Conservation (phyloP, 1,139 yeast genomes). For the Lodderomyces beijingensis region DNA sequence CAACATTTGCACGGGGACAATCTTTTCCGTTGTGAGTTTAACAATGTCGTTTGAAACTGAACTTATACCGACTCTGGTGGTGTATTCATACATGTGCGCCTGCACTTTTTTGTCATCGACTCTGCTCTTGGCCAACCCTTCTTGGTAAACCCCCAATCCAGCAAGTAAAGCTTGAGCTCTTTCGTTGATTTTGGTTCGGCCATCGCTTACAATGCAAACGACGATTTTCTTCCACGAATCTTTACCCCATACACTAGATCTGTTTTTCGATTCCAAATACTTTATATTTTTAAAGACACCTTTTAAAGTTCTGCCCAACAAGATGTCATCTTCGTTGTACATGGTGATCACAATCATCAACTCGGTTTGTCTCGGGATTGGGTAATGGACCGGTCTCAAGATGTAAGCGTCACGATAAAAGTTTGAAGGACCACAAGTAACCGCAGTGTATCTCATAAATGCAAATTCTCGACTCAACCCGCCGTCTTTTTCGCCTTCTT, state of each 20-base stretch:
- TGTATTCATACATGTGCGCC: slow-evolving; percentile 46
- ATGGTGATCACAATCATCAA: slow-evolving; percentile 45
- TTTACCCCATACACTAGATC: slow-evolving; percentile 44
- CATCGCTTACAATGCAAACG: slow-evolving; percentile 46
- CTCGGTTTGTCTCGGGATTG: slow-evolving; percentile 43
- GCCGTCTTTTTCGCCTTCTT: slow-evolving; percentile 30
- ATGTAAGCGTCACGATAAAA: slow-evolving; percentile 43
- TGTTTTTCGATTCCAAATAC: slow-evolving; percentile 41
- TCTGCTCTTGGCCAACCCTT: slow-evolving; percentile 45
- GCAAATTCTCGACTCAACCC: slow-evolving; percentile 45
- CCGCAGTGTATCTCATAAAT: slow-evolving; percentile 48
- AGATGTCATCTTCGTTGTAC: slow-evolving; percentile 47
- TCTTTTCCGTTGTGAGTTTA: slow-evolving; percentile 44
- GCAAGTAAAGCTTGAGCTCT: slow-evolving; percentile 47
- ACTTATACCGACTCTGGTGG: slow-evolving; percentile 46
- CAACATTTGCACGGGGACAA: slow-evolving; percentile 45
- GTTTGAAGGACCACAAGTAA: slow-evolving; percentile 48
- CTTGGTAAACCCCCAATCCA: slow-evolving; percentile 47
- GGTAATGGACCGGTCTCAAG: slow-evolving; percentile 44
- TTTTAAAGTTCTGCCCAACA: slow-evolving; percentile 43
- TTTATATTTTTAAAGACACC: slow-evolving; percentile 47
- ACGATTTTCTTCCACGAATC: slow-evolving; percentile 49
- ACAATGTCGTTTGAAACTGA: slow-evolving; percentile 41
- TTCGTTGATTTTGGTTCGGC: slow-evolving; percentile 45
- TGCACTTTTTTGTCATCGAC: slow-evolving; percentile 45